Base-by-base conservation (phyloP, 331 rosid genomes). In the Pyracantha coccinea region DNA sequence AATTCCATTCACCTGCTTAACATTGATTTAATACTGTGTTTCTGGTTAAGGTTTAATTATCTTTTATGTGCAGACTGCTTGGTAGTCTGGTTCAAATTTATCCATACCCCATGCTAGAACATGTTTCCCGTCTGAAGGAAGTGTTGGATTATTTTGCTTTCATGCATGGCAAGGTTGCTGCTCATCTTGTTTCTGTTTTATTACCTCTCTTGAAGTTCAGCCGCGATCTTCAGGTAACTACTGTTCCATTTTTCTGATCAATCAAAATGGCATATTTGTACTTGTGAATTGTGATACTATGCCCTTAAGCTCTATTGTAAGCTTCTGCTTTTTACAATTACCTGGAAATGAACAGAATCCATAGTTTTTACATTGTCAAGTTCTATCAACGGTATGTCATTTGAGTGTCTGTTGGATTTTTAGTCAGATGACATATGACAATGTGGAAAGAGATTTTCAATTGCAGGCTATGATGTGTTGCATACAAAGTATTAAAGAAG, bases 141-240 rank as follows among this genome's bases (percentile, higher is more conserved):
- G 45, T 80, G 67, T 63, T 83, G 68, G 87, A 83, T 58, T 83
- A 83, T 71, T 83, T 77, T 52, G 79, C 87, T 54, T 77, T 71
- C 84, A 80, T 79, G 87, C 73, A 72, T 68, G 87, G 77, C 68
- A 80, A 80, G 66, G 77, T 83, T 73, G 87, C 87, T 76, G 77
- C 79, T 32, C 58, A 60, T 31, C 54, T 83, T 68, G 81, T 80
- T 68, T 75, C 77, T 21, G 76, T 77, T 57, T 67, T 83, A 45
- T 64, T 77, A 71, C 87, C 87, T 63, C 87, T 83, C 14, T 73
- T 65, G 74, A 83, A 73, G 57, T 80, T 76, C 79, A 80, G 75
- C 74, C 71, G 75, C 17, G 82, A 83, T 80, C 87, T 83, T 66
- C 80, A 72, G 87, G 84, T 83, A 38, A 17, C 59, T 12, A 50